phyloP scores from a whole-genome alignment of 768 basidiomycete genomes.

The Leccinum uliginosum region DNA sequence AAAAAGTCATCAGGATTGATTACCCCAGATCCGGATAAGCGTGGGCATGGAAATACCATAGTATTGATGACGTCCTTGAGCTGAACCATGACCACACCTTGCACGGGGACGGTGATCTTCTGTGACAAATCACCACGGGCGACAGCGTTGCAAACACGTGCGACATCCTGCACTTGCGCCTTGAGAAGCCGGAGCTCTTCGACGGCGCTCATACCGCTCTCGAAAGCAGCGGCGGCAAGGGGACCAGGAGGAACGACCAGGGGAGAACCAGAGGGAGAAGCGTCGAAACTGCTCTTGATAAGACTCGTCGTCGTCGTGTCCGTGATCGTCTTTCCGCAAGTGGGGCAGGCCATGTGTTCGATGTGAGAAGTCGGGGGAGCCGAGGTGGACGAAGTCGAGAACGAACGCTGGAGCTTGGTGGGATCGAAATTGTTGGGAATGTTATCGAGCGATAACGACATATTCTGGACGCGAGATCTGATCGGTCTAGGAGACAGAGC shows the following conservation, averaged over 20 bases:
- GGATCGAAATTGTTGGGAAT: conserved; percentile 38
- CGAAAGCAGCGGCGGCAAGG: conserved; percentile 50
- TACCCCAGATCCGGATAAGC: conserved; percentile 1
- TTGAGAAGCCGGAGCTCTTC: conserved; percentile 77
- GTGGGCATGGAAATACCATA: conserved; percentile 41
- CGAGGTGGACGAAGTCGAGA: conserved; percentile 34
- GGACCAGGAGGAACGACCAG: conserved; percentile 55
- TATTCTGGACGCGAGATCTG: conserved; percentile 33
- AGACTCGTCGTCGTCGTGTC: conserved; percentile 37
- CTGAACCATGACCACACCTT: conserved; percentile 76
- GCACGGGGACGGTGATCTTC: conserved; percentile 75
- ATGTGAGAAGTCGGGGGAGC: conserved; percentile 41
- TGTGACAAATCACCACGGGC: conserved; percentile 72
- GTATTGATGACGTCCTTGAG: conserved; percentile 76
- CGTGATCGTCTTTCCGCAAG: conserved; percentile 50
- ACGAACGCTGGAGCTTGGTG: conserved; percentile 29
- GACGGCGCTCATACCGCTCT: conserved; percentile 62
- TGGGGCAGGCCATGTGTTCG: conserved; percentile 46
- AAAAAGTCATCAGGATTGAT: conserved; percentile 13
- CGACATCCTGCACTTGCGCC: conserved; percentile 81
- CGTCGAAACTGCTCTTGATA: conserved; percentile 22
- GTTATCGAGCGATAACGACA: conserved; percentile 51
- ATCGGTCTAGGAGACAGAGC: conserved; percentile 21
- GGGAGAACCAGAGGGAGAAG: conserved; percentile 30
- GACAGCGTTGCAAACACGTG: conserved; percentile 76